Percentiles rank a stretch among this genome's conserved stretches.
Conservation (phyloP, 345 rosid species). For the Reutealis trisperma region DNA sequence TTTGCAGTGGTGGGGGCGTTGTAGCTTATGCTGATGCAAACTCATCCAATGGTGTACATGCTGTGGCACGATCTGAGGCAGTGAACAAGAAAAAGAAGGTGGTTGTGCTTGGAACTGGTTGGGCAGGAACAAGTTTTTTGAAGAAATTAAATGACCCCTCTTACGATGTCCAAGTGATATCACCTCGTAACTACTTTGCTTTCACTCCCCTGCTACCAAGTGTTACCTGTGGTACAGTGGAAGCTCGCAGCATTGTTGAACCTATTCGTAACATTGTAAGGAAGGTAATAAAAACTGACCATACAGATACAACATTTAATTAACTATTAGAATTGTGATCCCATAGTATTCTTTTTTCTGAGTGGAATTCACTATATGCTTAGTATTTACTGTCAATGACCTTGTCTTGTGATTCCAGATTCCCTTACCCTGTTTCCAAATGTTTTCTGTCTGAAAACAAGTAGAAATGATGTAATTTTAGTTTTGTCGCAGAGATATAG, state of each 20-base stretch:
- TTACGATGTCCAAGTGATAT: slow-evolving; percentile 84
- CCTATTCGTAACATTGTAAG: slow-evolving; percentile 85
- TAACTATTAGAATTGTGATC: background rate
- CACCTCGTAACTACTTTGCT: slow-evolving; percentile 97
- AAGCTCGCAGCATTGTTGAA: slow-evolving; percentile 95
- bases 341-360: background rate
- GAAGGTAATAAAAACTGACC: slow-evolving; percentile 50
- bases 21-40: slow-evolving; percentile 80
- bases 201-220: slow-evolving; percentile 98
- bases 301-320: background rate
- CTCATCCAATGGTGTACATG: slow-evolving; percentile 31
- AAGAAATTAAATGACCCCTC: slow-evolving; percentile 62
- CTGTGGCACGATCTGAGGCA: slow-evolving; percentile 39
- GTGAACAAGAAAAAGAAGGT: slow-evolving; percentile 78
- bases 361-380: background rate
- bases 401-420: background rate
- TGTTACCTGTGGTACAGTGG: slow-evolving; percentile 95
- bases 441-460: background rate
- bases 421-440: background rate
- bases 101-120: slow-evolving; percentile 95
- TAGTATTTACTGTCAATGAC: background rate
- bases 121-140: slow-evolving; percentile 96
- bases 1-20: slow-evolving; percentile 79
- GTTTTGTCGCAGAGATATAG: background rate
- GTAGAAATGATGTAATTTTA: background rate